Base-by-base conservation (phyloP, 257 asterid species). In the Marsdenia floribunda region DNA sequence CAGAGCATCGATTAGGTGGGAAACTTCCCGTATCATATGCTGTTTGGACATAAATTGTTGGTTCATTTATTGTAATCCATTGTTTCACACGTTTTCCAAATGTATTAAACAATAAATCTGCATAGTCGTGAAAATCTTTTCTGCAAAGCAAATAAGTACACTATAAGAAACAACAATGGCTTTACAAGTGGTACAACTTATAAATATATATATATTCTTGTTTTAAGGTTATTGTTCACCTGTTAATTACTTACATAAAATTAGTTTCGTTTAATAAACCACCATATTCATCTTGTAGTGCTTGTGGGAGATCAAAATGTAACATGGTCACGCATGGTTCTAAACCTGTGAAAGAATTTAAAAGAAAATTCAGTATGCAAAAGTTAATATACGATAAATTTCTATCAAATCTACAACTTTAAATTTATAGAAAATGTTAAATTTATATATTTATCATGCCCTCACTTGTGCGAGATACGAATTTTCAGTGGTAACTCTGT, bases 31-130 rank as follows among this genome's bases (percentile, higher is more conserved):
- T 0, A 0, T 21, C 75, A 57, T 72, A 57, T 0, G 67, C 66
- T 3, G 2, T 2, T 2, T 2, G 0, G 54, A 50, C 19, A 54
- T 33, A 54, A 14, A 26, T 24, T 3, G 3, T 18, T 18, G 75
- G 75, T 24, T 72, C 75, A 54, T 72, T 72, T 18, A 72, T 54
- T 16, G 67, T 54, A 11, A 16, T 54, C 75, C 75, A 72, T 12
- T 49, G 10, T 18, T 72, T 72, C 52, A 72, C 75, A 18, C 67
- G 50, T 6, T 72, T 18, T 10, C 75, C 75, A 54, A 72, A 57
- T 72, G 21, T 55, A 24, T 35, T 1, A 21, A 72, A 72, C 6
- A 46, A 72, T 5, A 72, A 4, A 38, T 72, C 5, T 1, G 67
- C 53, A 35, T 16, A 72, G 5, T 72, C 50, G 8, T 3, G 12